phyloP scores from a whole-genome alignment of 306 rosid genomes.

The Styphnolobium japonicum region DNA sequence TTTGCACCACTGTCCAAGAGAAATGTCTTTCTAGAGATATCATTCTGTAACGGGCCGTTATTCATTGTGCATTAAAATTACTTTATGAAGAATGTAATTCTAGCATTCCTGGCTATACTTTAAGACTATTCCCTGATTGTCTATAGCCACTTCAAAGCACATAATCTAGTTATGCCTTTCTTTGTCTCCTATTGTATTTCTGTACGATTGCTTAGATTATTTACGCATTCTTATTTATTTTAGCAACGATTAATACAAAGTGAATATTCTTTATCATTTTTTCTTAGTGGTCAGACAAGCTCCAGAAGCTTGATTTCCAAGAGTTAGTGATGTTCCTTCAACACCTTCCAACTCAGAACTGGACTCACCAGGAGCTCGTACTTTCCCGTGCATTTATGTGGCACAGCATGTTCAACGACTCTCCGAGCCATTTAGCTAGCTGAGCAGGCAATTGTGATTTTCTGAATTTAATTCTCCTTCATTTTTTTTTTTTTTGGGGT shows the following conservation, averaged over 20 bases:
- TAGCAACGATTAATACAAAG: background rate
- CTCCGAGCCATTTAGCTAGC: conserved; percentile 89
- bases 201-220: background rate
- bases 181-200: background rate
- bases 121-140: background rate
- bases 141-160: background rate
- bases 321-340: conserved; percentile 97
- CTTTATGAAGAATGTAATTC: background rate
- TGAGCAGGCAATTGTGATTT: conserved; percentile 28
- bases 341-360: conserved; percentile 88
- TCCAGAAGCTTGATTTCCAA: conserved; percentile 93
- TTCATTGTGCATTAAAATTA: background rate
- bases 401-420: conserved; percentile 97
- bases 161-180: background rate
- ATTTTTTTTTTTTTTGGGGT: background rate
- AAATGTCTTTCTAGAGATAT: background rate
- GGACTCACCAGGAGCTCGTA: conserved; percentile 94
- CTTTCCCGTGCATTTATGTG: conserved; percentile 98
- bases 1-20: conserved; percentile 7
- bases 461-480: background rate
- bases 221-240: background rate
- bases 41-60: background rate
- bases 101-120: background rate
- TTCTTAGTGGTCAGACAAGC: conserved; percentile 87
- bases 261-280: conserved; percentile 20